Evolutionary conservation across 805 yeast species (phyloP).

Genomic region (Yueomyces sinensis): DNA sequence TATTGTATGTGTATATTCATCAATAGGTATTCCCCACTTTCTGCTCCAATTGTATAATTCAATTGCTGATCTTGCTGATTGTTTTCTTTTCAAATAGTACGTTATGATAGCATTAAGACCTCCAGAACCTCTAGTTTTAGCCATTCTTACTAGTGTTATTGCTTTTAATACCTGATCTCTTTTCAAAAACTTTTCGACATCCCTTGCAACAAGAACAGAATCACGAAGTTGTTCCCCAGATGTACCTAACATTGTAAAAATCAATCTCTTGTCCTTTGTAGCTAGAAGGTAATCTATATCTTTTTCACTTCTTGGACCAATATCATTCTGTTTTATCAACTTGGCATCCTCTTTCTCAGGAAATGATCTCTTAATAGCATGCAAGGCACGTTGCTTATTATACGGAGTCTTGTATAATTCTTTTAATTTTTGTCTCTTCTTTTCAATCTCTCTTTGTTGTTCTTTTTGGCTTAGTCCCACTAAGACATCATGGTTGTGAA

Average conservation of each 20-base stretch:
- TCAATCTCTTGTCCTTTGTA: conserved; percentile 32
- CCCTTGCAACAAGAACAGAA: conserved; percentile 40
- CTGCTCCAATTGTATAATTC: conserved; percentile 40
- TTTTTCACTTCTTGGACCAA: conserved; percentile 27
- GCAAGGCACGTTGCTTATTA: conserved; percentile 16
- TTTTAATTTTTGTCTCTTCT: conserved; percentile 8
- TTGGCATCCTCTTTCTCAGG: conserved; percentile 10
- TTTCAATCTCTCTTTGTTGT: conserved; percentile 6
- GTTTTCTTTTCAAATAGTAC: conserved; percentile 29
- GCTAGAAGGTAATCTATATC: conserved; percentile 21
- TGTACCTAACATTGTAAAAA: conserved; percentile 45
- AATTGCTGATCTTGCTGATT: conserved; percentile 35
- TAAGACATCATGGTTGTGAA: conserved; percentile 7
- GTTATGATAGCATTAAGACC: conserved; percentile 52
- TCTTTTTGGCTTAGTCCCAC: conserved; percentile 12
- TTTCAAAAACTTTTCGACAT: conserved; percentile 38
- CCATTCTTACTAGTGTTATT: conserved; percentile 32
- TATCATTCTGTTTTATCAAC: conserved; percentile 3
- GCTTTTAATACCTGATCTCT: conserved; percentile 43
- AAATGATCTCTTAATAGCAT: conserved; percentile 10
- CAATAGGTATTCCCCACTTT: conserved; percentile 45
- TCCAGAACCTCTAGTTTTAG: conserved; percentile 37
- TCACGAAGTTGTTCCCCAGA: conserved; percentile 45
- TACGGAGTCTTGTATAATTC: conserved; percentile 16
- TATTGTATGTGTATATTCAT: conserved; percentile 35